These are phyloP conservation scores for Russula abietina DNA, from an alignment of 768 basidiomycete species.

Conservation along the genomic window DNA sequence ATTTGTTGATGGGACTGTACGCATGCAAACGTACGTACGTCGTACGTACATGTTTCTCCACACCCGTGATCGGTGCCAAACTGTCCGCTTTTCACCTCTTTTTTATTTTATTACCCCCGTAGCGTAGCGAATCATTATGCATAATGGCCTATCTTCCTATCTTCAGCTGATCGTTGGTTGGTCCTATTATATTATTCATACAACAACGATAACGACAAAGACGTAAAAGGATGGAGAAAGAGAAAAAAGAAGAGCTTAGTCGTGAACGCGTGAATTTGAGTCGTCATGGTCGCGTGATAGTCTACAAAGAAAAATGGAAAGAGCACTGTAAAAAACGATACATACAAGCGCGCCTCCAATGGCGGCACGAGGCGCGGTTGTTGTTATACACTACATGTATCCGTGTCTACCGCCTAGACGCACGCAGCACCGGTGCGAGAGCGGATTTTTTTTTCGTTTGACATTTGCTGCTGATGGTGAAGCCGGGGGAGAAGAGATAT, in stretches of 20 bases:
- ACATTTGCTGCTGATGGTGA: not conserved
- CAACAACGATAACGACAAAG: not conserved
- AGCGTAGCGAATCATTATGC: not conserved
- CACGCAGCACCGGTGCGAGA: conserved; percentile 4
- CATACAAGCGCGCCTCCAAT: not conserved
- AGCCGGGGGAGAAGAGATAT: not conserved
- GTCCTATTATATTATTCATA: not conserved
- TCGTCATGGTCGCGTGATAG: not conserved
- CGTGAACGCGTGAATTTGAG: not conserved
- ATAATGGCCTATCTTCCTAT: too few relatives aligned
- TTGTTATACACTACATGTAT: conserved; percentile 19
- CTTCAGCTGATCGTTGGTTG: not conserved
- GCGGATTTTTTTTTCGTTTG: conserved; percentile 8
- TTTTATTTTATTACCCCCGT: not conserved
- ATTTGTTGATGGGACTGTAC: too few relatives aligned
- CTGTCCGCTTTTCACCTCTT: not conserved
- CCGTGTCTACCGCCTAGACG: conserved; percentile 7
- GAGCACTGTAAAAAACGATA: not conserved
- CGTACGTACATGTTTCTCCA: too few relatives aligned
- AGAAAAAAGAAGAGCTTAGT: not conserved
- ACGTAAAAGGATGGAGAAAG: not conserved
- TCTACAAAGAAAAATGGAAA: not conserved
- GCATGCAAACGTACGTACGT: too few relatives aligned
- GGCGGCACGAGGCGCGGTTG: not conserved
- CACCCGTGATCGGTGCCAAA: not conserved